phyloP scores from a whole-genome alignment of 495 filamentous ascomycete genomes.

The Aspergillus panamensis region DNA sequence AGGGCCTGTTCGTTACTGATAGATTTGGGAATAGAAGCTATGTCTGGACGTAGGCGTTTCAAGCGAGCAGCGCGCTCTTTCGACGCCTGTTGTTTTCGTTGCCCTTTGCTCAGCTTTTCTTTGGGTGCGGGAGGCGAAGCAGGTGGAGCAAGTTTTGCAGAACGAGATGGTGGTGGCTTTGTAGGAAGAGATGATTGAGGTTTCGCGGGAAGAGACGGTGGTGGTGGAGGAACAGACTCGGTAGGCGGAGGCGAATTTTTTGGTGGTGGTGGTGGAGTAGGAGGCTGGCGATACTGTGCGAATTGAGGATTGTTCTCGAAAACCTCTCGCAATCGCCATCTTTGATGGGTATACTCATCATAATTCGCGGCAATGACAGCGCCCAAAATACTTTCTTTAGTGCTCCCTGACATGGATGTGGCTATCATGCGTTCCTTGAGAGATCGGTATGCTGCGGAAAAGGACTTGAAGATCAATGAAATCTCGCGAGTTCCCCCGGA shows the following conservation, averaged over 20 bases:
- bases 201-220: constrained; percentile 21
- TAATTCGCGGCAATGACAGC: constrained; percentile 71
- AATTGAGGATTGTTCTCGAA: constrained; percentile 43
- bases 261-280: constrained; percentile 32
- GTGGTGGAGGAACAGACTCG: constrained; percentile 27
- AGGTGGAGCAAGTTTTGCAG: constrained; percentile 1
- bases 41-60: constrained; percentile 29
- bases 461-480: constrained; percentile 55
- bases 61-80: constrained; percentile 31
- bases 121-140: constrained; percentile 17
- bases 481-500: constrained; percentile 73
- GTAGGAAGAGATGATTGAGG: constrained; percentile 2
- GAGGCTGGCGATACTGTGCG: constrained; percentile 29
- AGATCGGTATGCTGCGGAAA: constrained; percentile 56
- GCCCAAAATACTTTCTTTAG: constrained; percentile 57
- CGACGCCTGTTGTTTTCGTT: constrained; percentile 25
- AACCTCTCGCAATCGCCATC: constrained; percentile 48
- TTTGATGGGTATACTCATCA: constrained; percentile 60
- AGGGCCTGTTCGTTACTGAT: constrained; percentile 30
- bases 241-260: constrained; percentile 22
- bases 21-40: constrained; percentile 20
- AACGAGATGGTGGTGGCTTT: too few species aligned
- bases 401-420: constrained; percentile 21
- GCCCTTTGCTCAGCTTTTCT: constrained; percentile 26
- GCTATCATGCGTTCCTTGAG: constrained; percentile 57